Percentiles rank a stretch among this genome's conserved stretches.
Evolutionary conservation across 371 early-diverging fungal genomes (phyloP).

Genomic region (Mucor lusitanicus): DNA sequence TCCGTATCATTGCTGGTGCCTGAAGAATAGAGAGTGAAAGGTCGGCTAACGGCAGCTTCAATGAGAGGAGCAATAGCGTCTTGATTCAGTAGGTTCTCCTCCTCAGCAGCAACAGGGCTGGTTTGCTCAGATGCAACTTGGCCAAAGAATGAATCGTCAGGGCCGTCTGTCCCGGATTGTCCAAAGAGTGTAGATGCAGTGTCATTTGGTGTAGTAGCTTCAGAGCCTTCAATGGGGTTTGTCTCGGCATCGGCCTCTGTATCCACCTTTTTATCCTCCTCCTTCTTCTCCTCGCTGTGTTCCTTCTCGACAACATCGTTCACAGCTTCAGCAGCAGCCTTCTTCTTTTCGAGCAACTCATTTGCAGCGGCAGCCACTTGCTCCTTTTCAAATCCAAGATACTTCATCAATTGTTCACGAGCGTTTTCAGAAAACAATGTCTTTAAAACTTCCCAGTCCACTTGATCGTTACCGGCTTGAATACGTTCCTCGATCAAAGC

Average conservation of each 20-base stretch:
- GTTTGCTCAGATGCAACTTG: not conserved
- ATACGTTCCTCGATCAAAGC: conserved; percentile 60
- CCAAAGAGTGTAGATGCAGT: not conserved
- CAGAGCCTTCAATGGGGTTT: not conserved
- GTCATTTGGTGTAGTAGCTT: not conserved
- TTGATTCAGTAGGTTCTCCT: not conserved
- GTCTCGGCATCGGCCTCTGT: not conserved
- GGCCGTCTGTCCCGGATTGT: not conserved
- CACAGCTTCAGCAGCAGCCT: conserved; percentile 10
- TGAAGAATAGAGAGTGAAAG: conserved; percentile 55
- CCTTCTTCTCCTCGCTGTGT: not conserved
- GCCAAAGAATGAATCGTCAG: not conserved
- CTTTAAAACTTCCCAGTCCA: conserved; percentile 82
- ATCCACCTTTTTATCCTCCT: not conserved
- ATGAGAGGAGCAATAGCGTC: conserved; percentile 6
- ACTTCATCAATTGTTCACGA: conserved; percentile 78
- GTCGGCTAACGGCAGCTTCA: not conserved
- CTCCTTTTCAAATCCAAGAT: conserved; percentile 82
- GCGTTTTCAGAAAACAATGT: conserved; percentile 80
- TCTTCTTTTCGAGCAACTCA: not conserved
- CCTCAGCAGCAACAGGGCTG: not conserved
- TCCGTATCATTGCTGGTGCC: conserved; percentile 57
- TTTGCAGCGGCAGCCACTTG: conserved; percentile 32
- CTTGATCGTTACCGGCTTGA: conserved; percentile 42
- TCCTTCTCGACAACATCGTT: not conserved